Evolutionary conservation across 73 alveolate genomes (phyloP), one percentile per base, ranked within the genome.

Genomic region (Urostyla sp.): DNA sequence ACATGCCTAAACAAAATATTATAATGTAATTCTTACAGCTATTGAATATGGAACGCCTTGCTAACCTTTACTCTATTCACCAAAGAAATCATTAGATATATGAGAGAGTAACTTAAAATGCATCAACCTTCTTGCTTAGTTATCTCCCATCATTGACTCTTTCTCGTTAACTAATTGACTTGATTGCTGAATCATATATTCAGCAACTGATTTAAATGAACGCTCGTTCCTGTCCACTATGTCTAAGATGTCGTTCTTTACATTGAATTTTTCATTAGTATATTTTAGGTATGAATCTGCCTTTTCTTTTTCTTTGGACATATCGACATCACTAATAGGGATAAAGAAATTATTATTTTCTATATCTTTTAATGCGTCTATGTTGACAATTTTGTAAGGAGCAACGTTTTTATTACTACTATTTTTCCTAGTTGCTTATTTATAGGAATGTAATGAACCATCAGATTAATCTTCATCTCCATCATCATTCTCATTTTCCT

Each of bases 211-310:
- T 45, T 80, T 80, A 27, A 80, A 56, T 23, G 53, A 66, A 11
- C 90, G 13, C 54, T 80, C 90, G 45, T 80, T 80, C 46, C 52
- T 56, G 51, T 80, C 90, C n/a, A 80, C 54, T 7, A 80, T 46
- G 32, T 80, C 90, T 38, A 80, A 26, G 46, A 80, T 74, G 23
- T 80, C 90, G 23, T 24, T 80, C 54, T 80, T n/a, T 53, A 48
- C 15, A 23, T 31, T 69, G 38, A 37, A 48, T 16, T 49, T 45
- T 13, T 69, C 83, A 30, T 69, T 69, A 27, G 49, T 69, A 49
- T 69, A 69, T 46, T 49, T 69, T 26, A 69, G 48, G 55, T 69
- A 69, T 11, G 67, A 21, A 69, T 69, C 83, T 34, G 44, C 83
- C 44, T 69, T 69, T 55, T 69, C 83, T 24, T 67, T 69, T 26